Base-by-base conservation (phyloP, 1,139 yeast genomes). In the Maudiozyma humilis region DNA sequence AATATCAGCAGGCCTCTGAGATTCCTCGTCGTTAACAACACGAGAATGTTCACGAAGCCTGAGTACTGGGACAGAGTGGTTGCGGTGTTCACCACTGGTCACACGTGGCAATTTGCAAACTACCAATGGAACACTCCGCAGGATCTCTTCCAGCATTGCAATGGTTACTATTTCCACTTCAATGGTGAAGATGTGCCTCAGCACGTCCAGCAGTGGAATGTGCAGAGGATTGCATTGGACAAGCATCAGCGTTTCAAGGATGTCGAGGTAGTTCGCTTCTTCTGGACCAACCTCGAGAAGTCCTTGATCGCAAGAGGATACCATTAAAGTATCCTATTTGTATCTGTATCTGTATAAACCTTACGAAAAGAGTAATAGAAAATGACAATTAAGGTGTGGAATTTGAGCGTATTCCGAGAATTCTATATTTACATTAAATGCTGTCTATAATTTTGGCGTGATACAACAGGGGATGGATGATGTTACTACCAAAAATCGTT, bases 1-100 rank as follows among this genome's bases (percentile, higher is more conserved):
- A 53, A 55, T 15, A 47, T 63, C 23, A 51, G 54, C n/a, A 59
- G 49, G 44, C 64, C 65, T 7, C 43, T 61, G 15, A 60, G 58
- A 42, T 62, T 63, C 45, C 49, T 62, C 27, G 85, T 91, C 42
- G 96, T 88, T 20, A 94, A 86, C 60, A 84, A 84, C 48, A 88
- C 88, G 5, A 95, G 88, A 45, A 76, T 81, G 64, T 89, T 91
- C 69, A 81, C 84, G 20, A 89, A 88, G 60, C 95, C 95, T 3
- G 98, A 91, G 59, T 88, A 93, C 65, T 91, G 99, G 99, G 87
- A 82, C 56, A 74, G 98, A 47, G 96, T 93, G 1, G 85, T 91
- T 41, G 97, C 95, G 0, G 86, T 91, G 31, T 84, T 91, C 67
- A 91, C 96, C 14, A 91, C 97, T 2, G 98, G 99, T 15, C 98